These are phyloP conservation scores for Verticillium dahliae DNA, from an alignment of 2,329 filamentous ascomycete genomes.

Conservation along the genomic window DNA sequence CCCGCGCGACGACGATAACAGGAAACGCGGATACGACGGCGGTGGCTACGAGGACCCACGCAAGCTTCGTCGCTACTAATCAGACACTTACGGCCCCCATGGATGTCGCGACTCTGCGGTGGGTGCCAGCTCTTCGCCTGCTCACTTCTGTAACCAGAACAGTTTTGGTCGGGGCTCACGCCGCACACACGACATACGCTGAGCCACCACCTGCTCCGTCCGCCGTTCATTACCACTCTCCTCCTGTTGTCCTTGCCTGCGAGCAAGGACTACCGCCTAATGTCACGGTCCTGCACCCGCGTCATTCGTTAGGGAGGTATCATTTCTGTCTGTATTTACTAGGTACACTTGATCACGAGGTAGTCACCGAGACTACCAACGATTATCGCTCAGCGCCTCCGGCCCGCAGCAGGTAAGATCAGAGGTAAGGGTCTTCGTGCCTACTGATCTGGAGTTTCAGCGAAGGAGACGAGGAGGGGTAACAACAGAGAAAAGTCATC, in stretches of 20 bases:
- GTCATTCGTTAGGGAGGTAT: not conserved
- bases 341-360: not conserved
- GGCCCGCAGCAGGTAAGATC: constrained; percentile 39
- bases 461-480: not conserved
- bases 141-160: constrained; percentile 7
- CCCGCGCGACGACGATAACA: constrained; percentile 50
- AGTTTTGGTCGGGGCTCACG: not conserved
- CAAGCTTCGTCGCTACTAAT: constrained; percentile 59
- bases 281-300: not conserved
- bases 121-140: constrained; percentile 21
- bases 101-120: constrained; percentile 30
- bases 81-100: constrained; percentile 17
- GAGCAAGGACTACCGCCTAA: not conserved
- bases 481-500: not conserved
- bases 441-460: constrained; percentile 23
- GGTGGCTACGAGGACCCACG: constrained; percentile 72
- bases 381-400: not conserved
- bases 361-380: not conserved
- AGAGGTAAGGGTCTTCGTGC: constrained; percentile 44
- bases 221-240: not conserved
- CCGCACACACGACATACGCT: not conserved
- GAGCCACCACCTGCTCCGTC: not conserved
- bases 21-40: constrained; percentile 70
- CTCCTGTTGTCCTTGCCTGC: not conserved
- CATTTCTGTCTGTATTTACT: constrained; percentile 3